Percentiles rank a stretch among this genome's conserved stretches.
Conservation (phyloP, 768 basidiomycete genomes). For the Suillus spraguei region DNA sequence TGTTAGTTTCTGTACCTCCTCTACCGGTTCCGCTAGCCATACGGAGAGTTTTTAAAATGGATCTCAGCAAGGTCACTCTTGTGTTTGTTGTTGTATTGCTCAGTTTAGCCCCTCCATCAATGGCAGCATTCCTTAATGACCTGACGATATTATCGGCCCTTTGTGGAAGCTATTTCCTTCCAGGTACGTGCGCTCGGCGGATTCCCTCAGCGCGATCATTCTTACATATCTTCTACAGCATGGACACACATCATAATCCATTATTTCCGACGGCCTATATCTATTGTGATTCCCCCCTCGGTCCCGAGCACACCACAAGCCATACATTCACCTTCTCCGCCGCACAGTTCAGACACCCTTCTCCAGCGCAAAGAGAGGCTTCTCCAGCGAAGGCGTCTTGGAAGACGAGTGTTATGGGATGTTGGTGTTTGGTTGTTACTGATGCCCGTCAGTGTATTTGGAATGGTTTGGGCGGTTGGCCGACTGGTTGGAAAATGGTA, state of each 20-base stretch:
- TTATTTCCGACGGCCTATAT: constrained; percentile 80
- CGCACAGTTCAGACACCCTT: constrained; percentile 60
- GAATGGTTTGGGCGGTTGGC: constrained; percentile 59
- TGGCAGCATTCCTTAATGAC: constrained; percentile 47
- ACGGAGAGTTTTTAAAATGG: constrained; percentile 41
- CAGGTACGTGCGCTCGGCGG: constrained; percentile 41
- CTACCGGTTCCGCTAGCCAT: constrained; percentile 48
- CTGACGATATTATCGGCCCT: constrained; percentile 53
- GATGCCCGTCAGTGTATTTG: constrained; percentile 57
- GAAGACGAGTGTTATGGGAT: constrained; percentile 80
- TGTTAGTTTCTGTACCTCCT: constrained; percentile 58
- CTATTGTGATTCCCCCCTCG: constrained; percentile 69
- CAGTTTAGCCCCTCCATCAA: constrained; percentile 44
- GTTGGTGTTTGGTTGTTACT: constrained; percentile 79
- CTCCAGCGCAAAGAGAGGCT: constrained; percentile 85
- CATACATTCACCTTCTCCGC: constrained; percentile 24
- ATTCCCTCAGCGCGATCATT: constrained; percentile 4
- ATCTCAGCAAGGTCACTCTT: constrained; percentile 47
- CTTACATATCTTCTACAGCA: constrained; percentile 39
- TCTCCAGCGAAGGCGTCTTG: constrained; percentile 73
- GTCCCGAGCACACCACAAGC: constrained; percentile 22
- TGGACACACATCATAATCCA: constrained; percentile 81
- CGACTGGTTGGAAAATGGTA: constrained; percentile 57
- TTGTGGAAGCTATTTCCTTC: constrained; percentile 61
- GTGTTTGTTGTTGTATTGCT: constrained; percentile 45